Conservation (phyloP, 306 rosid genomes). For the Quercus cerris region DNA sequence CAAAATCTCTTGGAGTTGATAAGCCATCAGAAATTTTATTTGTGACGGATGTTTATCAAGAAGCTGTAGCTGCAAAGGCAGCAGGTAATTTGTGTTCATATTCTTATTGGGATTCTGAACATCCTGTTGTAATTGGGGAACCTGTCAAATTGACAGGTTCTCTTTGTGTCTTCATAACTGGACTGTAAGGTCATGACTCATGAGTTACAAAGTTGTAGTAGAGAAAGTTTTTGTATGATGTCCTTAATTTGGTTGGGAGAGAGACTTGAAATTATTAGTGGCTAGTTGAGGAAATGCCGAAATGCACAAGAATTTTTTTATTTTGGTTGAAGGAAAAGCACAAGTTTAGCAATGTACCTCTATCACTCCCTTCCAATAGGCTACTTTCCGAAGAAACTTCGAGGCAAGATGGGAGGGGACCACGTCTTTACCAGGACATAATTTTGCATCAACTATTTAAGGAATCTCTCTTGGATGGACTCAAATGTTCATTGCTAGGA, state of each 20-base stretch:
- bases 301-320: too few species aligned
- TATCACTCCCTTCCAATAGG: too few species aligned
- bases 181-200: not conserved
- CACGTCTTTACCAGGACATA: too few species aligned
- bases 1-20: slow-evolving; percentile 78
- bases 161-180: not conserved
- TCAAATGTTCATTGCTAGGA: too few species aligned
- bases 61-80: slow-evolving; percentile 88
- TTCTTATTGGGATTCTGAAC: not conserved
- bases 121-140: not conserved
- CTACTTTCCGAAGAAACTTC: too few species aligned
- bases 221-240: not conserved
- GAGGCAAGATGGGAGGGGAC: too few species aligned
- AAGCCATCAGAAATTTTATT: slow-evolving; percentile 77
- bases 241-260: not conserved
- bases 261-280: not conserved
- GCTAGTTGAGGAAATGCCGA: too few species aligned
- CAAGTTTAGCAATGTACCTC: too few species aligned
- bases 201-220: too few species aligned
- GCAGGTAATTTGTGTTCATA: slow-evolving; percentile 58
- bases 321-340: too few species aligned
- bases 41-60: slow-evolving; percentile 82
- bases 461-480: too few species aligned
- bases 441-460: too few species aligned
- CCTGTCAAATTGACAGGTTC: not conserved